These are phyloP conservation scores for Aspergillus vadensis DNA, from an alignment of 2,329 filamentous ascomycete species.

Conservation along the genomic window DNA sequence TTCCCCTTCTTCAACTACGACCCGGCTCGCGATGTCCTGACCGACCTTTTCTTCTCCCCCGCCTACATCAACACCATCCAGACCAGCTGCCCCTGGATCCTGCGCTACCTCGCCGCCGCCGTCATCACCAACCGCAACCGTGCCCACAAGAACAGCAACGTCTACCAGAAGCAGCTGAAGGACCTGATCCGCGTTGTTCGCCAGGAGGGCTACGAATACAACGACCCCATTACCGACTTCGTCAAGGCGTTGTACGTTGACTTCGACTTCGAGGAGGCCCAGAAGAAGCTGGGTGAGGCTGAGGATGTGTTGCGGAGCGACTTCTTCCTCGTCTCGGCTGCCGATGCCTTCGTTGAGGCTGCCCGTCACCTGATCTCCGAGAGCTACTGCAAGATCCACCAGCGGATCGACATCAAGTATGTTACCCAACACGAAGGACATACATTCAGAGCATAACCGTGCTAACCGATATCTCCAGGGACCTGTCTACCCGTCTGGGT, in stretches of 20 bases:
- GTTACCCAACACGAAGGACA: conserved; percentile 28
- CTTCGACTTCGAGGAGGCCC: conserved; percentile 97
- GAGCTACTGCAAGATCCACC: conserved; percentile 99
- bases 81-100: conserved; percentile 93
- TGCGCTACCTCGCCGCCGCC: conserved; percentile 89
- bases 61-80: conserved; percentile 99
- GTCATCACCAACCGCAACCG: conserved; percentile 91
- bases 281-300: conserved; percentile 80
- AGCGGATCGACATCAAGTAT: conserved; percentile 92
- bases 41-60: conserved; percentile 95
- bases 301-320: conserved; percentile 90
- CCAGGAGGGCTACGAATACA: conserved; percentile 98
- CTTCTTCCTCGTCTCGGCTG: conserved; percentile 87
- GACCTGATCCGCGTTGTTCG: conserved; percentile 92
- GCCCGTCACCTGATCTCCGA: conserved; percentile 97
- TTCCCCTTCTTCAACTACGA: conserved; percentile 99
- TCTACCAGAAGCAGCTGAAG: conserved; percentile 98
- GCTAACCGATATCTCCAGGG: conserved; percentile 51
- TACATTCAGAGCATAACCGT: not conserved
- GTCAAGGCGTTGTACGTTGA: conserved; percentile 93
- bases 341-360: conserved; percentile 88
- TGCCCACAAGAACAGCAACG: conserved; percentile 72
- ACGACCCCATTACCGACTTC: conserved; percentile 93
- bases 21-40: conserved; percentile 81
- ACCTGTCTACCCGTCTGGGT: conserved; percentile 87